Conservation (phyloP, 2,329 filamentous ascomycete genomes). For the Fusarium scirpi region DNA sequence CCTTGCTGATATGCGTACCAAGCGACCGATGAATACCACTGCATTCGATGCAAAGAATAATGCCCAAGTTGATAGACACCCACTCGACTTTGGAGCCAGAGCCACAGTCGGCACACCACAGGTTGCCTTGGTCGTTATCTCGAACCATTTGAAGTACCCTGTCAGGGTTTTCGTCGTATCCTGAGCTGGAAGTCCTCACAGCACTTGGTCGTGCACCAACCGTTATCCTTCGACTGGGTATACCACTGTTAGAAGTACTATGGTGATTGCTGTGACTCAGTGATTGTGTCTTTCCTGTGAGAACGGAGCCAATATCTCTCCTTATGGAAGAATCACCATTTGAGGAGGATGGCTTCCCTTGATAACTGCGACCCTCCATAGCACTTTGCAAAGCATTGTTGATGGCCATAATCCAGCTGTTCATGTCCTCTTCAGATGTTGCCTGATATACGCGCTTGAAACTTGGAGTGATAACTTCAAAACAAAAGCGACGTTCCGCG, state of each 20-base stretch:
- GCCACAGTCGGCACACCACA: conserved; percentile 93
- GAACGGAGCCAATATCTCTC: conserved; percentile 89
- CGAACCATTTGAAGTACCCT: conserved; percentile 88
- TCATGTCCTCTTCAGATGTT: conserved; percentile 98
- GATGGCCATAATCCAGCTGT: conserved; percentile 93
- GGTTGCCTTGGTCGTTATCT: conserved; percentile 91
- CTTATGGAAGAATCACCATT: conserved; percentile 69
- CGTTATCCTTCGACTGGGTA: conserved; percentile 86
- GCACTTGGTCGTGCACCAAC: conserved; percentile 88
- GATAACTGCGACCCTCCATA: conserved; percentile 81
- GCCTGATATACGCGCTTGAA: conserved; percentile 98
- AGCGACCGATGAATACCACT: conserved; percentile 96
- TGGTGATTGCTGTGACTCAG: conserved; percentile 67
- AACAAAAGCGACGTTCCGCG: conserved; percentile 94
- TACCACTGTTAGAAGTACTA: conserved; percentile 60
- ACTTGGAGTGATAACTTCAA: conserved; percentile 97
- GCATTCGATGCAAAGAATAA: conserved; percentile 97
- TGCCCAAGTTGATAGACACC: conserved; percentile 98
- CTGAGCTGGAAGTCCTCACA: conserved; percentile 75
- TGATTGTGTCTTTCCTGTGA: conserved; percentile 91
- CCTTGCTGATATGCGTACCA: conserved; percentile 97
- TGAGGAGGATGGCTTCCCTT: conserved; percentile 61
- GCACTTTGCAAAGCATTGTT: conserved; percentile 98
- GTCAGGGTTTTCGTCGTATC: conserved; percentile 84
- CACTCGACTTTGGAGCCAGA: conserved; percentile 95